These are phyloP conservation scores for Parafenestella ontariensis DNA, from an alignment of 2,329 filamentous ascomycete species.

Conservation along the genomic window DNA sequence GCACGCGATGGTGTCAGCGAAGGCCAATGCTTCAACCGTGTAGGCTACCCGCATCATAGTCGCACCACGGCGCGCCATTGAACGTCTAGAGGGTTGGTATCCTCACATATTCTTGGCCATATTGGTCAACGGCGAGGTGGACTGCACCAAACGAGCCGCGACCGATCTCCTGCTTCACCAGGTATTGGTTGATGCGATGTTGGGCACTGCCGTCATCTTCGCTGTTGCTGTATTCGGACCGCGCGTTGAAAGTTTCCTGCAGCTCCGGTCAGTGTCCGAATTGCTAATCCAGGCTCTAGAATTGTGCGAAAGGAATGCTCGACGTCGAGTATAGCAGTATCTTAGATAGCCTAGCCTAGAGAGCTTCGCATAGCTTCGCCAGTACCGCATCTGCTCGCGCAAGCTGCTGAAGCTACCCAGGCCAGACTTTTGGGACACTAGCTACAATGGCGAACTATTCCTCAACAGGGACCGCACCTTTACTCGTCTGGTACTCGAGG, in stretches of 20 bases:
- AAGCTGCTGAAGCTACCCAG: background rate
- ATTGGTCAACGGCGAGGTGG: slow-evolving; percentile 88
- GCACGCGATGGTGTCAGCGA: slow-evolving; percentile 38
- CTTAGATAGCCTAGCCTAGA: background rate
- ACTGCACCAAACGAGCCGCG: slow-evolving; percentile 94
- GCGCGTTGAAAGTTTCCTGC: slow-evolving; percentile 90
- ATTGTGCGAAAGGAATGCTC: background rate
- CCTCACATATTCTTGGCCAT: slow-evolving; percentile 89
- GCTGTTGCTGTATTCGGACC: slow-evolving; percentile 84
- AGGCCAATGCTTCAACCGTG: slow-evolving; percentile 22
- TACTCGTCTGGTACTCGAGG: slow-evolving; percentile 66
- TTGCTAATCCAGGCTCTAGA: background rate
- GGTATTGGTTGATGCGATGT: slow-evolving; percentile 93
- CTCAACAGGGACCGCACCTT: slow-evolving; percentile 57
- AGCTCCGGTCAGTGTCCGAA: background rate
- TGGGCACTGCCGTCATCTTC: slow-evolving; percentile 81
- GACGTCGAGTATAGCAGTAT: background rate
- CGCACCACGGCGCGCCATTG: slow-evolving; percentile 1
- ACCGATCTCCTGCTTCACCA: slow-evolving; percentile 95
- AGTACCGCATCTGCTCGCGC: background rate
- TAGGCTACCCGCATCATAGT: slow-evolving; percentile 34
- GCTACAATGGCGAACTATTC: background rate
- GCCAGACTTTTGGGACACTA: background rate
- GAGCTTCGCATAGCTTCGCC: background rate
- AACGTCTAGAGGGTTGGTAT: slow-evolving; percentile 28